Percentiles rank a stretch among this genome's conserved stretches.
phyloP scores from a whole-genome alignment of 164 flowering plant genomes.

The Buxus sempervirens region DNA sequence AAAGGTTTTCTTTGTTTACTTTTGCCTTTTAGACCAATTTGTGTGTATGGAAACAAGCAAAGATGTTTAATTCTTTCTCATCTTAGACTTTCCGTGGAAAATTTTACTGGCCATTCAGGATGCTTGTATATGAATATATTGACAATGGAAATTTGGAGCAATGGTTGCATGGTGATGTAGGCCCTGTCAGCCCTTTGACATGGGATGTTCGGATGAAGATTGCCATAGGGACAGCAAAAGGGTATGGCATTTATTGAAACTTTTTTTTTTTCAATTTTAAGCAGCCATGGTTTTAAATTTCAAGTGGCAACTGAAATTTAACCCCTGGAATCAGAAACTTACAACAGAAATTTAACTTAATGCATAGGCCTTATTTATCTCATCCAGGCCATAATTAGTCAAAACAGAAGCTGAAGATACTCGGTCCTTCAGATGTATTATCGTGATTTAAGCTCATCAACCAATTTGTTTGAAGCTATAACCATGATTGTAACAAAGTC shows the following conservation, averaged over 20 bases:
- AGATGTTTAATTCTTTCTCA: neutral
- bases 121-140: constrained; percentile 85
- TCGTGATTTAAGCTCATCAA: neutral
- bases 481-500: too few species aligned
- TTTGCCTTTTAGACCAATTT: neutral
- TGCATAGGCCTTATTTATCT: neutral
- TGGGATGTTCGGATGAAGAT: constrained; percentile 90
- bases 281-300: too few species aligned
- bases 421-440: too few species aligned
- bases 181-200: constrained; percentile 68
- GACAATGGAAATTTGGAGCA: constrained; percentile 95
- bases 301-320: too few species aligned
- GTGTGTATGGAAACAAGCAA: neutral
- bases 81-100: constrained; percentile 1
- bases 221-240: constrained; percentile 87
- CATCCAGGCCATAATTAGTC: too few species aligned
- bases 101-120: constrained; percentile 38
- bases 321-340: too few species aligned
- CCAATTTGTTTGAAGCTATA: neutral
- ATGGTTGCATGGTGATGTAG: constrained; percentile 93
- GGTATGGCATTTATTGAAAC: constrained; percentile 37
- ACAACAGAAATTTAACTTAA: too few species aligned
- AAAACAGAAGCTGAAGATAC: too few species aligned
- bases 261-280: too few species aligned
- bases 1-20: constrained; percentile 40